Evolutionary conservation across 441 rosid species (phyloP), one percentile per base, ranked within the genome.

Genomic region (Adansonia rubrostipa): DNA sequence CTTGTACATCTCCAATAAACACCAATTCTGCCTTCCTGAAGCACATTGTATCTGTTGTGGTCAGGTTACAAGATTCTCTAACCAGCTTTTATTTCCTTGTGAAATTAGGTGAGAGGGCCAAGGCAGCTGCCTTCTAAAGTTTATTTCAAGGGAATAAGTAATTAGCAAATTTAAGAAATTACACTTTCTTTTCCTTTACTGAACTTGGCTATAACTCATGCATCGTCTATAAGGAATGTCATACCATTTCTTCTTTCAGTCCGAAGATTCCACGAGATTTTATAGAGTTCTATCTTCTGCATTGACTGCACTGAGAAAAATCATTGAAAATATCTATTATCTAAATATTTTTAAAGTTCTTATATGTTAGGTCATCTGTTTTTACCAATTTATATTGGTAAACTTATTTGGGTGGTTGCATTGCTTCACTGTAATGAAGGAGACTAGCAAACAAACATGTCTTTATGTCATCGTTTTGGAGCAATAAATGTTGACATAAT

Each of bases 401-500:
- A 66, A 66, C 10, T 42, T 66, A 66, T 42, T 66, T 66, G 28
- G 24, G 71, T 17, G 51, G 15, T 42, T 17, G 53, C 13, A 9
- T 66, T 17, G 71, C 14, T 66, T 67, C 71, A 67, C 28, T 67
- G 3, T 44, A 44, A 24, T 42, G 28, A 65, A 67, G 48, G 54
- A 24, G 71, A 44, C 33, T 44, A 67, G 14, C 53, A 67, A 67
- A 19, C 71, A 67, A 67, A 9, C 28, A 44, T 44, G 6, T 44
- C 8, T 17, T 4, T 67, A 10, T 10, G 9, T 19, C 15, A 44
- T 67, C 53, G 14, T 9, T 67, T 44, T 67, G 45, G 36, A 67
- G 71, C 45, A 67, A 67, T 67, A 44, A 9, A 44, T 15, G 71
- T 19, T 67, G 65, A 22, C 14, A 47, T 65, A 65, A n/a, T 65